These are phyloP conservation scores for Thinopyrum elongatum DNA, from an alignment of 176 grass and related monocot genomes.

Conservation along the genomic window DNA sequence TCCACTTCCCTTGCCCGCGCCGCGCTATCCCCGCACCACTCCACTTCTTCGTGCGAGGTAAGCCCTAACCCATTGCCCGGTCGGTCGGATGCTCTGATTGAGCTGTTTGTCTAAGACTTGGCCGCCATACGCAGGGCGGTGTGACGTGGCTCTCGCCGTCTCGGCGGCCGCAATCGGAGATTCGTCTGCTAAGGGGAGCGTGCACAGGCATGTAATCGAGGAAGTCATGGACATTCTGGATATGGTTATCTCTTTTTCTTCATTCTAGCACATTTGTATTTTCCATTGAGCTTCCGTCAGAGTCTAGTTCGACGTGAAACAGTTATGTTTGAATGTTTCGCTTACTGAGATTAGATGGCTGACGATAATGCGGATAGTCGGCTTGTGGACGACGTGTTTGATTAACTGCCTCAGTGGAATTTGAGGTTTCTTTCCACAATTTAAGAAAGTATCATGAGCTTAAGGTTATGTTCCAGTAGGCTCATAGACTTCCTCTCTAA, in stretches of 20 bases:
- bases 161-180: constrained; percentile 38
- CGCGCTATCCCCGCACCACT: not conserved
- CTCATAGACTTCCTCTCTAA: not conserved
- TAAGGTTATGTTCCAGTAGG: not conserved
- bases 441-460: not conserved
- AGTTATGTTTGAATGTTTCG: not conserved
- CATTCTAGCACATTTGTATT: not conserved
- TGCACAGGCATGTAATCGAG: constrained; percentile 58
- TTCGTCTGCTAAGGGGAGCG: constrained; percentile 35
- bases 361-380: not conserved
- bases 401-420: not conserved
- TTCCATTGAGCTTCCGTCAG: not conserved
- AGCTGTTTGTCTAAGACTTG: not conserved
- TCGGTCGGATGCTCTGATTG: not conserved
- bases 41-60: constrained; percentile 43
- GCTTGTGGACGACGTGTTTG: not conserved
- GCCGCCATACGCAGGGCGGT: constrained; percentile 34
- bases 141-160: constrained; percentile 26
- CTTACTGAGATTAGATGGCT: not conserved
- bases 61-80: not conserved
- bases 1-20: not conserved
- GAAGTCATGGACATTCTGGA: constrained; percentile 77
- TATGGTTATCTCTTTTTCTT: constrained; percentile 36
- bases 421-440: not conserved
- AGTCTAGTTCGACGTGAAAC: not conserved